A percentile compares a stretch with the other conserved stretches of the same genome.
phyloP scores from a whole-genome alignment of 2,329 filamentous ascomycete genomes.

The Chrysosporium queenslandicum region DNA sequence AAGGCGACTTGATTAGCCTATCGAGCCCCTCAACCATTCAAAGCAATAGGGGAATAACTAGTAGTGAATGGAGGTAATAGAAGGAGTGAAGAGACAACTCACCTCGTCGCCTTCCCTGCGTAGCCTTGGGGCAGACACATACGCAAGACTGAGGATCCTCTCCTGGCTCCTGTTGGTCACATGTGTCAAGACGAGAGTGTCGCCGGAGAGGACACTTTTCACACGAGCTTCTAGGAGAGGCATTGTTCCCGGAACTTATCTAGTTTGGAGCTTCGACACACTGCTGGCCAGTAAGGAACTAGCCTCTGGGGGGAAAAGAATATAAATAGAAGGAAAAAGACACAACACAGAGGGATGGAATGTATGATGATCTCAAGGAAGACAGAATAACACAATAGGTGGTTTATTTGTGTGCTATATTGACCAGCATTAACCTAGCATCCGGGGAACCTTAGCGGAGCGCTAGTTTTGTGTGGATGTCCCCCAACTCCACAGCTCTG shows the following conservation, averaged over 20 bases:
- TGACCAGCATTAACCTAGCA: background rate
- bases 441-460: too few relatives aligned
- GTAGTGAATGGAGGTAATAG: background rate
- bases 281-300: background rate
- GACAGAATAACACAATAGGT: background rate
- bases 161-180: conserved; percentile 72
- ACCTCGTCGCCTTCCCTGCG: conserved; percentile 81
- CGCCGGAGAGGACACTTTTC: conserved; percentile 89
- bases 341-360: background rate
- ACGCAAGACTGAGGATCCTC: conserved; percentile 80
- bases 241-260: conserved; percentile 18
- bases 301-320: background rate
- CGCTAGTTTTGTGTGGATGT: too few relatives aligned
- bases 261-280: background rate
- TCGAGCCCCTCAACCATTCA: background rate
- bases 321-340: background rate
- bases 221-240: conserved; percentile 55
- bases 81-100: conserved; percentile 12
- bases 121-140: conserved; percentile 78
- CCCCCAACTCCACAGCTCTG: too few relatives aligned
- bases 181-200: conserved; percentile 77
- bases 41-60: background rate
- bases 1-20: background rate
- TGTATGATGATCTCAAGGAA: background rate
- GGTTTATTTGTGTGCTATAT: conserved; percentile 11